A percentile compares a stretch with the other conserved stretches of the same genome.
These are phyloP conservation scores for Flaveria trinervia DNA, from an alignment of 129 eudicot genomes.

Conservation along the genomic window DNA sequence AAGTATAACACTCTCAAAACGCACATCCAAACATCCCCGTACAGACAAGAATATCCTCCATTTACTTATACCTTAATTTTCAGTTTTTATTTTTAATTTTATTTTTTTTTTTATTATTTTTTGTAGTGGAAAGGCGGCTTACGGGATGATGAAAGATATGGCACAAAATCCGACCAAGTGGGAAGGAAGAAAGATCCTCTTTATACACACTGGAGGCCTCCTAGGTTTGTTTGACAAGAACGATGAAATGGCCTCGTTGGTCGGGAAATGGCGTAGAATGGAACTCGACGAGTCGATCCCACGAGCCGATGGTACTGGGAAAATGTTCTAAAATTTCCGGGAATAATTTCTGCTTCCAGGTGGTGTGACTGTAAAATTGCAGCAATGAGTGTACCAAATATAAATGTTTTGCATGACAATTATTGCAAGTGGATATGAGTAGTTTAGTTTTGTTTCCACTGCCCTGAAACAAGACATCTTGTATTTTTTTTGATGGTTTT, in stretches of 20 bases:
- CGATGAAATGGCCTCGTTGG: constrained; percentile 55
- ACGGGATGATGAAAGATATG: constrained; percentile 88
- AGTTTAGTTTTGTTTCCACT: not conserved
- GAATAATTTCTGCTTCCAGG: not conserved
- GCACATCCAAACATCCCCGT: not conserved
- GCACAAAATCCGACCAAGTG: constrained; percentile 66
- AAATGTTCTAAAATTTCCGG: constrained; percentile 61
- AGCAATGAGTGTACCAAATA: constrained; percentile 8
- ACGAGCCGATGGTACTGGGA: constrained; percentile 78
- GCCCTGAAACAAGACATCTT: not conserved
- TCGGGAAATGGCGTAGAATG: constrained; percentile 77
- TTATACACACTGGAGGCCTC: constrained; percentile 96
- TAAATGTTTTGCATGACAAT: constrained; percentile 5
- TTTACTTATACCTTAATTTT: not conserved
- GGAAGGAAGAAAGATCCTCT: constrained; percentile 84
- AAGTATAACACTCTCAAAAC: not conserved
- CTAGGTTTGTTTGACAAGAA: constrained; percentile 86
- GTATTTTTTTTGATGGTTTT: not conserved
- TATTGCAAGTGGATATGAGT: constrained; percentile 11
- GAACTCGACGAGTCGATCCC: constrained; percentile 70
- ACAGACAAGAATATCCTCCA: not conserved
- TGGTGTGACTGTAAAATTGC: constrained; percentile 13
- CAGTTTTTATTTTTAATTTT: not conserved
- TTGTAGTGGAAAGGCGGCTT: constrained; percentile 88
- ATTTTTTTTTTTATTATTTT: constrained; percentile 1